Base-by-base conservation (phyloP, 495 filamentous ascomycete species). In the Aspergillus coremiiformis region DNA sequence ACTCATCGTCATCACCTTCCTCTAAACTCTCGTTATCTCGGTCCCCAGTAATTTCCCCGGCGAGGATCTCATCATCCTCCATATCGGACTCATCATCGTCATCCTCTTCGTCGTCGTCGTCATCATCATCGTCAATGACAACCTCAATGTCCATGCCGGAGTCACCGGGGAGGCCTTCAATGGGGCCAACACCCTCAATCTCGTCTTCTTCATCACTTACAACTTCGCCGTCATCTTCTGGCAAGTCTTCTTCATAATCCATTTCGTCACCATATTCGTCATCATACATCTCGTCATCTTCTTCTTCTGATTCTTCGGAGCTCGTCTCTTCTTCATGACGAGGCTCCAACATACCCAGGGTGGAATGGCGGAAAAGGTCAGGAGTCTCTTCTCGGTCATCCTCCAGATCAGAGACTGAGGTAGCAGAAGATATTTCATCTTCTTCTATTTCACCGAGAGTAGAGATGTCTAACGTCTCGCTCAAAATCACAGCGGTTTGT, bases 311-410 rank as follows among this genome's bases (percentile, higher is more conserved):
- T 52, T 76, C 74, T 30, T 82, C 81, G 1, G 75, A 75, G 56
- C 74, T 78, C 17, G 84, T 86, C 47, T 87, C 85, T 51, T 89
- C 85, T 55, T 89, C 85, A 55, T 88, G 79, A 53, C 82, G 80
- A 54, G 86, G 87, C 63, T 96, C 93, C 52, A 95, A 82, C 82
- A 99, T 90, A 32, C 94, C 94, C 27, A 99, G 76, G 4, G 94
- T 89, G 4, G 93, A 96, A 62, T 97, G 95, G 35, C 93, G 84
- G 70, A 95, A 97, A 7, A 99, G 80, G 72, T 99, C 94, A 19
- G 93, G 93, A 7, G 94, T 97, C 64, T 97, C 92, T 65, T 97
- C 93, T 17, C 94, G 87, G 51, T 89, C 85, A 59, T 90, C 87
- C 26, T 90, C 89, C 27, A 87, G 72, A 47, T 95, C 89, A 7